Conservation (phyloP, 2,329 filamentous ascomycete species). For the Colletotrichum cuscutae region DNA sequence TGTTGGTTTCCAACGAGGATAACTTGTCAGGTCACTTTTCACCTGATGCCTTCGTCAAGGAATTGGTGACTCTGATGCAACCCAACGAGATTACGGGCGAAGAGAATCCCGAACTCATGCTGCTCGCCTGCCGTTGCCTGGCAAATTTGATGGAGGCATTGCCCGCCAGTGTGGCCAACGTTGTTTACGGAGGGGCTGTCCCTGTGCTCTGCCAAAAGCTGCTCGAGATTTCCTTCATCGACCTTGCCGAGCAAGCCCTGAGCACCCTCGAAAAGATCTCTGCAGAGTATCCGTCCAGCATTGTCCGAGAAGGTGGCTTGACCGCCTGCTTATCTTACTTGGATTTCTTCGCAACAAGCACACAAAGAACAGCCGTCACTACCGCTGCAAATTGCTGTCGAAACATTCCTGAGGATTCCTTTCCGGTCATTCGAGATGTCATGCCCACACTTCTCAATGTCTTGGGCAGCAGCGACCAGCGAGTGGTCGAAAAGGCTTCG, state of each 20-base stretch:
- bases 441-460: slow-evolving; percentile 97
- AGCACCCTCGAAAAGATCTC: slow-evolving; percentile 99
- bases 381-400: slow-evolving; percentile 98
- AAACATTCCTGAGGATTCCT: slow-evolving; percentile 94
- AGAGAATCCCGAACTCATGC: slow-evolving; percentile 96
- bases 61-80: slow-evolving; percentile 91
- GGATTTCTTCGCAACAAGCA: slow-evolving; percentile 97
- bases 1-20: slow-evolving; percentile 96
- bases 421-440: slow-evolving; percentile 89
- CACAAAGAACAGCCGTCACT: slow-evolving; percentile 94
- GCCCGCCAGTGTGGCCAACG: slow-evolving; percentile 90
- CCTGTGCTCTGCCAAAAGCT: slow-evolving; percentile 95
- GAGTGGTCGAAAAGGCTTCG: slow-evolving; percentile 96
- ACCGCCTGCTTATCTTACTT: slow-evolving; percentile 96
- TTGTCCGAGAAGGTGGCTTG: slow-evolving; percentile 93
- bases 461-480: slow-evolving; percentile 90
- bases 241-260: slow-evolving; percentile 94
- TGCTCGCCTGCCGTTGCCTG: slow-evolving; percentile 92
- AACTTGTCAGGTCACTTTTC: slow-evolving; percentile 95
- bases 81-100: slow-evolving; percentile 83
- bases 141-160: slow-evolving; percentile 98
- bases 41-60: slow-evolving; percentile 94
- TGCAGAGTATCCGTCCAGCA: slow-evolving; percentile 91
- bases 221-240: slow-evolving; percentile 95
- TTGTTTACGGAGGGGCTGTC: slow-evolving; percentile 97